Conservation (phyloP, 2,329 filamentous ascomycete genomes). For the Parastagonospora nodorum region DNA sequence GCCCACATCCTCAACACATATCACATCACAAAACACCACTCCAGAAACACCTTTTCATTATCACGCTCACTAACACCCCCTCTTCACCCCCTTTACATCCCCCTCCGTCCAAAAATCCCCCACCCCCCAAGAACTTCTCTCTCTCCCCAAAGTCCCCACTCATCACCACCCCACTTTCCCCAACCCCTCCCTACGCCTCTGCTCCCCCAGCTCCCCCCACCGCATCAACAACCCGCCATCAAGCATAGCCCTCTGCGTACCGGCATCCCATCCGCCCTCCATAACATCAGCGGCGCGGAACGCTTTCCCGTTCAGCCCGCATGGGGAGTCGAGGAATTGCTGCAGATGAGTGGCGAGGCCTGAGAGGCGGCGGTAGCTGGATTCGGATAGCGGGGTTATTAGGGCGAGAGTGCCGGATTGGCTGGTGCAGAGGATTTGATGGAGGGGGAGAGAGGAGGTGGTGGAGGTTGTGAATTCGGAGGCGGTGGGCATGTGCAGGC, state of each 20-base stretch:
- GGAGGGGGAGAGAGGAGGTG: conserved; percentile 13
- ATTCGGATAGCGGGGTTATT: conserved; percentile 77
- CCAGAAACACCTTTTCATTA: neutral
- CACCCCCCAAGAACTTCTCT: conserved; percentile 68
- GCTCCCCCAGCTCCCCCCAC: conserved; percentile 76
- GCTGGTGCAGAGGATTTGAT: conserved; percentile 39
- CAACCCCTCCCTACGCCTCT: conserved; percentile 73
- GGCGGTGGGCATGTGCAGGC: conserved; percentile 53
- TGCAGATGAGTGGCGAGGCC: conserved; percentile 81
- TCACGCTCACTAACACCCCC: neutral
- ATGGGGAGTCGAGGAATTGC: conserved; percentile 74
- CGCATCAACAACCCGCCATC: conserved; percentile 77
- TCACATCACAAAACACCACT: neutral
- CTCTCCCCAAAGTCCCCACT: conserved; percentile 72
- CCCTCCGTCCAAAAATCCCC: conserved; percentile 56
- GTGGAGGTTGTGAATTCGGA: conserved; percentile 25
- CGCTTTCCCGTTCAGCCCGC: conserved; percentile 81
- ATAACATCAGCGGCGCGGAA: conserved; percentile 65
- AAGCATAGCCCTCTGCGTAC: conserved; percentile 68
- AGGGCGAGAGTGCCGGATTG: conserved; percentile 76
- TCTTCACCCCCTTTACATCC: no score
- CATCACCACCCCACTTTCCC: conserved; percentile 73
- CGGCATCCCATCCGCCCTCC: conserved; percentile 35
- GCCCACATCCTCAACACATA: neutral
- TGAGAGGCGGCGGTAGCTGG: conserved; percentile 80